Evolutionary conservation across 2,329 filamentous ascomycete genomes (phyloP), one percentile per base, ranked within the genome.

Genomic region (Nothopassalora personata): DNA sequence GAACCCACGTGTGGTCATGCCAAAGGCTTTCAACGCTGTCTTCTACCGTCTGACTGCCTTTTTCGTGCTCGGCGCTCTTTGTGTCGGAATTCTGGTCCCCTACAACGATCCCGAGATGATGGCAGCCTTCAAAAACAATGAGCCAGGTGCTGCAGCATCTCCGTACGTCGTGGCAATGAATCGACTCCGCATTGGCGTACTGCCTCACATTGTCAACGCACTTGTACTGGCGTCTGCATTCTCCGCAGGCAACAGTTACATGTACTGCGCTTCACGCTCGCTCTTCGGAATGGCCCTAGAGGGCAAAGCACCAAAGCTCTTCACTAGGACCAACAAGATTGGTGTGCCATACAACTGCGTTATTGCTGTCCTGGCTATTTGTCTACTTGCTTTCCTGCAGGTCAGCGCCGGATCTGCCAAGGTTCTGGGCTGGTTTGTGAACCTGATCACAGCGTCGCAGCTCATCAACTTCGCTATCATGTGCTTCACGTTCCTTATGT

Each of bases 341-440:
- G 87, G 88, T 53, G 86, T 93, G 0, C 89, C 89, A 0, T 80
- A 91, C 64, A 91, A 88, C 74, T 89, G 86, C 69, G 88, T 93
- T 46, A 61, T 73, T 1, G 71, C 86, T 13, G 86, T 89, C 1
- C 79, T 90, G 50, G 68, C 82, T 7, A 84, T 94, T 66, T 82
- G 86, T 1, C 76, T 90, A 6, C 76, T 94, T 10, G 83, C 86
- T 1, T 94, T 91, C 72, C 75, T 91, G 28, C 86, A 91, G 70
- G 80, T 92, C 18, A 87, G 83, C 7, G 81, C 84, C 60, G 81
- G 80, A 59, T 81, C 85, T 0, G 81, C 87, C 4, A 83, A 86
- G 30, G 89, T 91, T 1, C 75, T 91, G 57, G 79, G 78, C 47
- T 91, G 87, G 88, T 86, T 91, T 65, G 83, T 89, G 48, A 86